These are phyloP conservation scores for Phlebopus sp. DNA, from an alignment of 1,284 basidiomycete genomes.

Conservation along the genomic window DNA sequence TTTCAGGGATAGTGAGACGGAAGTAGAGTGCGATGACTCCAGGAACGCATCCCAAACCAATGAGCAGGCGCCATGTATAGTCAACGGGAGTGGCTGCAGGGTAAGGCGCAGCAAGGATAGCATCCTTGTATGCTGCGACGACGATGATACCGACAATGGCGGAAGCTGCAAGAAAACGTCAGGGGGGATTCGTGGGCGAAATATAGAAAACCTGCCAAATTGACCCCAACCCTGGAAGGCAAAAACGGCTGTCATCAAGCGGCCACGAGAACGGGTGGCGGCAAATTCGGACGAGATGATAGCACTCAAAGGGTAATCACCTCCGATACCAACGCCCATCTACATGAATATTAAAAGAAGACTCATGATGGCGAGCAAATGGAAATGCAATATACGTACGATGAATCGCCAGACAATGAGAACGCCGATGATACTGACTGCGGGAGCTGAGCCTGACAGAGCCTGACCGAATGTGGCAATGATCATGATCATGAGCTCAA, in stretches of 20 bases:
- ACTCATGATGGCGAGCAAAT: conserved; percentile 5
- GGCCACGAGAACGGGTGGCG: conserved; percentile 51
- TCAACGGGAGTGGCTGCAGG: conserved; percentile 36
- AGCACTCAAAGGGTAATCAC: conserved; percentile 52
- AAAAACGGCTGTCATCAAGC: conserved; percentile 57
- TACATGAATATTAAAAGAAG: conserved; percentile 15
- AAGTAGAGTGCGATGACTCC: conserved; percentile 53
- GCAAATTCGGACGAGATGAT: conserved; percentile 63
- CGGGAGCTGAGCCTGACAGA: conserved; percentile 49
- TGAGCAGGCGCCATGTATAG: conserved; percentile 45
- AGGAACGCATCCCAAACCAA: conserved; percentile 53
- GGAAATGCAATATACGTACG: conserved; percentile 24
- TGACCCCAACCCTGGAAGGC: conserved; percentile 56
- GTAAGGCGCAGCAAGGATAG: conserved; percentile 37
- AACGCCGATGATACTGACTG: conserved; percentile 55
- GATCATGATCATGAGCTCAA: conserved; percentile 58
- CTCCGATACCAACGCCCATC: conserved; percentile 59
- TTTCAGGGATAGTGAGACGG: conserved; percentile 57
- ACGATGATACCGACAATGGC: conserved; percentile 57
- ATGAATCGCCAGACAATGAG: conserved; percentile 58
- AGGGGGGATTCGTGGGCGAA: not conserved
- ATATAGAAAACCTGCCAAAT: conserved; percentile 36
- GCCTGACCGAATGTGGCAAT: conserved; percentile 48
- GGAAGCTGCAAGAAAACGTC: conserved; percentile 31
- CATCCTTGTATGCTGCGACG: conserved; percentile 53